Percentiles rank a stretch among this genome's conserved stretches.
Evolutionary conservation across 73 alveolate genomes (phyloP).

Genomic region (Paraurostyla sp.): DNA sequence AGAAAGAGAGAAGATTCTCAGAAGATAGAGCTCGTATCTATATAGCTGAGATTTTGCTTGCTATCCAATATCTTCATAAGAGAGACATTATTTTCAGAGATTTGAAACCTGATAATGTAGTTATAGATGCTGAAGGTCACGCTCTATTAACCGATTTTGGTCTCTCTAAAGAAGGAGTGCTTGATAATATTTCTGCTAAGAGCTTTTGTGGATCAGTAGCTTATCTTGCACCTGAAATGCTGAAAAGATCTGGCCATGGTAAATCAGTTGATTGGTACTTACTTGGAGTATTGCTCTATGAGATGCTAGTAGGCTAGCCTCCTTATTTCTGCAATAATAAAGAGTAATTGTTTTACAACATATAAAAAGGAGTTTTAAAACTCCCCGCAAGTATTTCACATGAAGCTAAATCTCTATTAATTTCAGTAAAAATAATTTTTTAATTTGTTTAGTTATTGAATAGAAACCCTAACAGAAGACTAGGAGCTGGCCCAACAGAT

Average conservation of each 20-base stretch:
- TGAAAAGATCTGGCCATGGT: conserved; percentile 95
- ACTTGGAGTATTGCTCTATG: conserved; percentile 94
- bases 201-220: conserved; percentile 97
- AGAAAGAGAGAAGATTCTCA: conserved; percentile 88
- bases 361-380: conserved; percentile 90
- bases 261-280: conserved; percentile 97
- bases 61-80: conserved; percentile 92
- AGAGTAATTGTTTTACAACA: conserved; percentile 94
- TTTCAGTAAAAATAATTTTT: conserved; percentile 38
- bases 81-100: conserved; percentile 95
- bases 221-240: conserved; percentile 98
- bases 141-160: conserved; percentile 97
- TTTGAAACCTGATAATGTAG: conserved; percentile 97
- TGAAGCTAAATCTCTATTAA: conserved; percentile 80
- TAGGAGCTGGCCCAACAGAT: conserved; percentile 89
- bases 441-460: conserved; percentile 67
- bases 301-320: conserved; percentile 95
- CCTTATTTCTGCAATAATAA: conserved; percentile 87
- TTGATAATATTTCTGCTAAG: conserved; percentile 84
- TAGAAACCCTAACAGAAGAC: conserved; percentile 92
- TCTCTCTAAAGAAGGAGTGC: conserved; percentile 91
- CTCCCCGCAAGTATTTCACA: conserved; percentile 85
- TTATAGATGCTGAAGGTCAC: conserved; percentile 96
- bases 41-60: conserved; percentile 91
- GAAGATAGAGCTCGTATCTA: conserved; percentile 94